phyloP scores from a whole-genome alignment of 768 basidiomycete species.

The Hydnomerulius pinastri region DNA sequence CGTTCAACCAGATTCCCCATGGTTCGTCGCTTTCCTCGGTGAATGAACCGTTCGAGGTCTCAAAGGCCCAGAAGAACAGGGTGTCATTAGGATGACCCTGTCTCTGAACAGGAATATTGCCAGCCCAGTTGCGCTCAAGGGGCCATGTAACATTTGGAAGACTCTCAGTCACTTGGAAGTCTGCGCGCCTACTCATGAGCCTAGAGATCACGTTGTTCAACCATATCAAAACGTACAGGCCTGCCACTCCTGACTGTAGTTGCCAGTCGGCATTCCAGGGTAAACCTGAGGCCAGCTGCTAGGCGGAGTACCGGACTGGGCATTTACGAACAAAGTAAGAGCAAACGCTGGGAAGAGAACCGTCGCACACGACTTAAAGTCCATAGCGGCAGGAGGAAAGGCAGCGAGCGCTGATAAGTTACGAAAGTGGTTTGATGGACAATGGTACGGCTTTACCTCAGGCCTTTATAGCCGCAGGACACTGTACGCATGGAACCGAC shows the following conservation, averaged over 20 bases:
- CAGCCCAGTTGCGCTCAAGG: conserved; percentile 56
- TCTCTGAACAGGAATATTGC: conserved; percentile 63
- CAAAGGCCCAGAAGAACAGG: conserved; percentile 66
- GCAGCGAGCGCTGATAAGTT: conserved; percentile 10
- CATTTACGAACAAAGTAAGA: conserved; percentile 12
- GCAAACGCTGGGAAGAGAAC: conserved; percentile 4
- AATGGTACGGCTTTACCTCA: background rate
- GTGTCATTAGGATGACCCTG: conserved; percentile 63
- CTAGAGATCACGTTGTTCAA: background rate
- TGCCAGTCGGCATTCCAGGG: conserved; percentile 44
- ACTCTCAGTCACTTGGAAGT: conserved; percentile 56
- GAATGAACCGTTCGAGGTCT: conserved; percentile 56
- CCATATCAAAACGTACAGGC: conserved; percentile 43
- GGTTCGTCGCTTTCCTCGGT: conserved; percentile 49
- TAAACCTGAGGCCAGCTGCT: conserved; percentile 43
- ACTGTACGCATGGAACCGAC: too few relatives aligned
- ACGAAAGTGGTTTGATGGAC: background rate
- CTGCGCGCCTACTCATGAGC: conserved; percentile 31
- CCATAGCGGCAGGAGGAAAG: conserved; percentile 20
- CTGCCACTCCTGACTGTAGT: conserved; percentile 63
- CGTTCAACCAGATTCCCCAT: conserved; percentile 77
- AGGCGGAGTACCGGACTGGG: conserved; percentile 29
- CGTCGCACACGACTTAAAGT: conserved; percentile 11
- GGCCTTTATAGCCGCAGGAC: conserved; percentile 10
- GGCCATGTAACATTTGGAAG: conserved; percentile 66